phyloP scores from a whole-genome alignment of 2,329 filamentous ascomycete species.

The Aspergillus awamori region DNA sequence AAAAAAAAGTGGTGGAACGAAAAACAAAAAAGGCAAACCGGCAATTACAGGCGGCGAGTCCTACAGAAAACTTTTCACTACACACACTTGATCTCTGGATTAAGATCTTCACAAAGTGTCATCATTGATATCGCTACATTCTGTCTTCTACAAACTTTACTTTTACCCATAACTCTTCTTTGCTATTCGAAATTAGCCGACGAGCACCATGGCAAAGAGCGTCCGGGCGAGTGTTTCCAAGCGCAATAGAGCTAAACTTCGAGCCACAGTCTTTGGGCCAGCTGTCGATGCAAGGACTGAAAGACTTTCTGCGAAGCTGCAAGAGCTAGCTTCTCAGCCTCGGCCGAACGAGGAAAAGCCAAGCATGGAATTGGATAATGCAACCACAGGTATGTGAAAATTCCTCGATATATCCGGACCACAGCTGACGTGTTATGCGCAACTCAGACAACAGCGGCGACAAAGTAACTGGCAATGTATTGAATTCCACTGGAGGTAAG shows the following conservation, averaged over 20 bases:
- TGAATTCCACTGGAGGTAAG: constrained; percentile 28
- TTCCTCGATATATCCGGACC: constrained; percentile 2
- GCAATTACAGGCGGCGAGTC: not conserved
- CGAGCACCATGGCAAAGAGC: constrained; percentile 78
- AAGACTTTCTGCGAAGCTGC: constrained; percentile 81
- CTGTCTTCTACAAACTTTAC: constrained; percentile 4
- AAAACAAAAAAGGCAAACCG: not conserved
- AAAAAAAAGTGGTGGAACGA: not conserved
- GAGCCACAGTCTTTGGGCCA: constrained; percentile 80
- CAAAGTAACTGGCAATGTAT: constrained; percentile 15
- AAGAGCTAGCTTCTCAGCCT: constrained; percentile 76
- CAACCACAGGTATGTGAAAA: constrained; percentile 30
- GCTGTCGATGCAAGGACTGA: constrained; percentile 77
- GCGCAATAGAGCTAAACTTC: constrained; percentile 79
- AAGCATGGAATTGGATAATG: constrained; percentile 28
- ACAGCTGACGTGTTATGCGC: constrained; percentile 7
- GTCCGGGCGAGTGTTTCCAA: constrained; percentile 78
- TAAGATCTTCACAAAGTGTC: not conserved
- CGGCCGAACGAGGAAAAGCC: constrained; percentile 61
- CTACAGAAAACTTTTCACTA: not conserved
- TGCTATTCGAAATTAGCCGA: not conserved
- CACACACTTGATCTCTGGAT: not conserved
- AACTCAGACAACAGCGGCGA: constrained; percentile 23
- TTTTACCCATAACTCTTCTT: constrained; percentile 2
- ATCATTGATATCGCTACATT: not conserved